Percentiles rank a stretch among this genome's conserved stretches.
Evolutionary conservation across 2,329 filamentous ascomycete species (phyloP).

Genomic region (Aspergillus niger): DNA sequence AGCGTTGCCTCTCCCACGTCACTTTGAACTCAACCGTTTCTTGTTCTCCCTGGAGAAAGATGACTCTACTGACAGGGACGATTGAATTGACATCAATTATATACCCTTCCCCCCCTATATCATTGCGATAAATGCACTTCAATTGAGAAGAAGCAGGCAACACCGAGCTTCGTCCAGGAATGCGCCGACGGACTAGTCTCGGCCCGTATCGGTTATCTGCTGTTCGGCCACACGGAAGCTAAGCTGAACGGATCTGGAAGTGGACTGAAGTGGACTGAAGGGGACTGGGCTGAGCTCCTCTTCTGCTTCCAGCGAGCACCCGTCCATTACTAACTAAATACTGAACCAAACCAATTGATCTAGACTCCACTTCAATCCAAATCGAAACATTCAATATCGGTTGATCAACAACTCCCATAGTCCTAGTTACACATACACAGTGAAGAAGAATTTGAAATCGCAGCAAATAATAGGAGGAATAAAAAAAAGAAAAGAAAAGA

Average conservation of each 20-base stretch:
- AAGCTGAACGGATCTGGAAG: no score
- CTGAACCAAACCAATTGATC: background rate
- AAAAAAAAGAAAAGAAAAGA: background rate
- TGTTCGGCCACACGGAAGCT: constrained; percentile 38
- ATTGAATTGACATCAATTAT: background rate
- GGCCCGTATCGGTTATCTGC: constrained; percentile 36
- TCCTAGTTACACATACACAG: constrained; percentile 5
- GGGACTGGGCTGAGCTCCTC: no score
- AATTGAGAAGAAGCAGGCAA: background rate
- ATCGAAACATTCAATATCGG: background rate
- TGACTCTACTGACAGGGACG: background rate
- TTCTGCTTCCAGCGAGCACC: background rate
- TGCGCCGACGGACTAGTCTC: constrained; percentile 29
- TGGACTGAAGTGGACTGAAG: no score
- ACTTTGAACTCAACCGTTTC: background rate
- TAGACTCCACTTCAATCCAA: background rate
- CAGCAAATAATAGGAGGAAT: background rate
- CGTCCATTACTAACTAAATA: background rate
- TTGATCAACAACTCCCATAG: constrained; percentile 3
- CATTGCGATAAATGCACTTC: background rate
- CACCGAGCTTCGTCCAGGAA: constrained; percentile 20
- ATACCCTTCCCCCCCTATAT: background rate
- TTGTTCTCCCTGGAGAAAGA: background rate
- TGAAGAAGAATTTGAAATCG: background rate
- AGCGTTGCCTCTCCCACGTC: background rate